Percentiles rank a stretch among this genome's conserved stretches.
These are phyloP conservation scores for Rhizopogon salebrosus DNA, from an alignment of 768 basidiomycete species.

Conservation along the genomic window DNA sequence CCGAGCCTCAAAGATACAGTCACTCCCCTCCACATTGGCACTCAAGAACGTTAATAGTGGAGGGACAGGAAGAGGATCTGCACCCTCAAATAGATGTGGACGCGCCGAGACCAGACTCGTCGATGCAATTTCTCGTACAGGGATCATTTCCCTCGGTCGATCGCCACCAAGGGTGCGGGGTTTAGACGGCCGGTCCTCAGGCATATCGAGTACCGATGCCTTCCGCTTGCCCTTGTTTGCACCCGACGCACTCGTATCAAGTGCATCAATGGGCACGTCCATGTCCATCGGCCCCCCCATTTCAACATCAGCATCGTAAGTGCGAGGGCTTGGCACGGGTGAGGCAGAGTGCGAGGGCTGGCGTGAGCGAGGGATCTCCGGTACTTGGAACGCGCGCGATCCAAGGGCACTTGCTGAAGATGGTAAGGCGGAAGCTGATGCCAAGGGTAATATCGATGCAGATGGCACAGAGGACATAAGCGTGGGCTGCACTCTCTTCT, in stretches of 20 bases:
- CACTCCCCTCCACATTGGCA: constrained; percentile 57
- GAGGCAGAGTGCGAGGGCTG: constrained; percentile 32
- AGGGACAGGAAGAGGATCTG: constrained; percentile 38
- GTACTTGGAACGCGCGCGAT: background rate
- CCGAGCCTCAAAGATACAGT: constrained; percentile 67
- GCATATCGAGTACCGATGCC: constrained; percentile 36
- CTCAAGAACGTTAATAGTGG: constrained; percentile 56
- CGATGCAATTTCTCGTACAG: constrained; percentile 50
- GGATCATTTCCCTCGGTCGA: constrained; percentile 42
- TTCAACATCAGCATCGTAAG: constrained; percentile 38
- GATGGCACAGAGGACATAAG: constrained; percentile 36
- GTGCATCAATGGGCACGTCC: constrained; percentile 50
- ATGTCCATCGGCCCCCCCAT: constrained; percentile 45
- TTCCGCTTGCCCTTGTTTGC: constrained; percentile 48
- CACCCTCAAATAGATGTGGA: constrained; percentile 15
- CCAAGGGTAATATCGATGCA: constrained; percentile 15
- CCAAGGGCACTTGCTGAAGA: background rate
- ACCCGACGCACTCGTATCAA: constrained; percentile 31
- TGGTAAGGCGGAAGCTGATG: background rate
- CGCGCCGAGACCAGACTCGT: constrained; percentile 11
- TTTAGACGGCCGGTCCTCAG: constrained; percentile 31
- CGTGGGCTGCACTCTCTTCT: constrained; percentile 58
- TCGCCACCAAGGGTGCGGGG: constrained; percentile 69
- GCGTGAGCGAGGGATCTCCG: constrained; percentile 18
- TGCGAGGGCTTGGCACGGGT: constrained; percentile 45